Evolutionary conservation across 306 rosid species (phyloP).

Genomic region (Trifolium fragiferum): DNA sequence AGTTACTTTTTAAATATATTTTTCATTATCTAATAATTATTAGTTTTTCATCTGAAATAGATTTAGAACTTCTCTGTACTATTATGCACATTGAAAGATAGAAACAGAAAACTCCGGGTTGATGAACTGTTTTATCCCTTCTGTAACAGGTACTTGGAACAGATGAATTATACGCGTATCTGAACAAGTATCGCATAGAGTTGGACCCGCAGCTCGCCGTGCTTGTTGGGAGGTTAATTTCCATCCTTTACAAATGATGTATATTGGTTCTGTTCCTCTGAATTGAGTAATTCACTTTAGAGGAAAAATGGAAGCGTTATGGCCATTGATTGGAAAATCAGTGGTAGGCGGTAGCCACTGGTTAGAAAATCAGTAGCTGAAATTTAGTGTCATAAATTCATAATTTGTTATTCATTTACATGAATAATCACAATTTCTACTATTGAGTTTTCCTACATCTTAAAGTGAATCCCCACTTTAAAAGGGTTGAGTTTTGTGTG

Average conservation of each 20-base stretch:
- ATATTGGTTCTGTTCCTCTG: neutral
- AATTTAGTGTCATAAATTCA: neutral
- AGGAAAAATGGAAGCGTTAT: neutral
- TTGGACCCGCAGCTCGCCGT: constrained; percentile 77
- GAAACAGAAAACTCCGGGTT: constrained; percentile 20
- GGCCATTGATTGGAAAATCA: neutral
- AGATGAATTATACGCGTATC: constrained; percentile 71
- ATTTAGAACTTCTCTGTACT: constrained; percentile 22
- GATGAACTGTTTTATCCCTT: constrained; percentile 19
- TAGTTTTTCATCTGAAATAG: neutral
- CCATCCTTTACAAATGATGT: neutral
- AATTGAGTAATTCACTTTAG: neutral
- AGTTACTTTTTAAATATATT: neutral
- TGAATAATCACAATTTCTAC: neutral
- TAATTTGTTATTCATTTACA: neutral
- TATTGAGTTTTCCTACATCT: neutral
- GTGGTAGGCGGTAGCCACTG: neutral
- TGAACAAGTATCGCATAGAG: constrained; percentile 73
- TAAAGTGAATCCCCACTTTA: neutral
- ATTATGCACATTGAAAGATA: constrained; percentile 24
- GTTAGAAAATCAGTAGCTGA: neutral
- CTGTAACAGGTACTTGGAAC: constrained; percentile 82
- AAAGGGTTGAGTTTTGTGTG: neutral
- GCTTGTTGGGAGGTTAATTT: constrained; percentile 79
- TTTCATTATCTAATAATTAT: neutral